A percentile compares a stretch with the other conserved stretches of the same genome.
Evolutionary conservation across 83 land plant species (phyloP).

Genomic region (Diphasiastrum complanatum): DNA sequence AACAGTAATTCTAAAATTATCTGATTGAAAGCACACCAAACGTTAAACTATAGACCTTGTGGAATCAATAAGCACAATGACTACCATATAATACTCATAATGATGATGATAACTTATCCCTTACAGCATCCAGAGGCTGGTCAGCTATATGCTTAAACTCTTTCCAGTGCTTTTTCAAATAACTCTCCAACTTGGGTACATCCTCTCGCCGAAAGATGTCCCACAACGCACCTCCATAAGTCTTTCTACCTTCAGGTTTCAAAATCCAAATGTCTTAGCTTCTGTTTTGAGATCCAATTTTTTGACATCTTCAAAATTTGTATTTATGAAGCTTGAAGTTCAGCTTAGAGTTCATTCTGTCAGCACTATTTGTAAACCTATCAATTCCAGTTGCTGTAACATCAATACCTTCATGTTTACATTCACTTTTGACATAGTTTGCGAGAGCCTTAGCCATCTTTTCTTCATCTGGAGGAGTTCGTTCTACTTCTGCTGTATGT

Average conservation of each 20-base stretch:
- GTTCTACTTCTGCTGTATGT: constrained; percentile 47
- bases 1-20: no score
- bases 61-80: background rate
- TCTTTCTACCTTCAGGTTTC: background rate
- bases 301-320: background rate
- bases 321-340: no score
- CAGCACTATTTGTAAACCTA: no score
- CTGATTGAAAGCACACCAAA: constrained; percentile 2
- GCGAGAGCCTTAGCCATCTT: background rate
- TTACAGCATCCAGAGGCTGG: constrained; percentile 45
- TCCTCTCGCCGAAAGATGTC: constrained; percentile 78
- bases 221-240: constrained; percentile 65
- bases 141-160: constrained; percentile 53
- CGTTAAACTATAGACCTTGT: background rate
- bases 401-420: background rate
- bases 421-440: background rate
- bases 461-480: constrained; percentile 20
- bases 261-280: no score
- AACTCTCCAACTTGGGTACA: constrained; percentile 43
- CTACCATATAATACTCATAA: background rate
- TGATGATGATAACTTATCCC: background rate
- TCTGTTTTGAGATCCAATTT: background rate
- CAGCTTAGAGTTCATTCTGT: no score
- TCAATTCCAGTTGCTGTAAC: no score
- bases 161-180: constrained; percentile 47